These are phyloP conservation scores for Kazachstania martiniae DNA, from an alignment of 805 yeast species.

Conservation along the genomic window DNA sequence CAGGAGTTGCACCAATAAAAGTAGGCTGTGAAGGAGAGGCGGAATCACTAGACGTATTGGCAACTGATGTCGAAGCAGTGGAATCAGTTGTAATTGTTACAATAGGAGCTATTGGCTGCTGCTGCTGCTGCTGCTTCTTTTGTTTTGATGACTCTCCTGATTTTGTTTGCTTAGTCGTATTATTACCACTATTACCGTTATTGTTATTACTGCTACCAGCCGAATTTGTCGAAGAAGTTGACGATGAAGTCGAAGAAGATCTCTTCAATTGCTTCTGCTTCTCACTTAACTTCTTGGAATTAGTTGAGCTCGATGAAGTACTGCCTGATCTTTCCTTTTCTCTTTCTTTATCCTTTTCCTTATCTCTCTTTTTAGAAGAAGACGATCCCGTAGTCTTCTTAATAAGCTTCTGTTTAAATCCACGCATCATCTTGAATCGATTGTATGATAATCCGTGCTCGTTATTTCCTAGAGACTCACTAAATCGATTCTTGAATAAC, in stretches of 20 bases:
- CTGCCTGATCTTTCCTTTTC: slow-evolving; percentile 12
- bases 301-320: slow-evolving; percentile 1
- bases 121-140: not conserved
- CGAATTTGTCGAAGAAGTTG: slow-evolving; percentile 1
- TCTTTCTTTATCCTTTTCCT: slow-evolving; percentile 33
- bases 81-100: slow-evolving; percentile 10
- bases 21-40: slow-evolving; percentile 12
- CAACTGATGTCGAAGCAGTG: not conserved
- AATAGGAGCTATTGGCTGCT: slow-evolving; percentile 4
- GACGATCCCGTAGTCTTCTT: slow-evolving; percentile 29
- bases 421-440: slow-evolving; percentile 52
- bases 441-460: not conserved
- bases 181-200: not conserved
- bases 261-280: not conserved
- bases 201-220: not conserved
- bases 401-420: slow-evolving; percentile 47
- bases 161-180: slow-evolving; percentile 1
- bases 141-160: slow-evolving; percentile 1
- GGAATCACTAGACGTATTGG: not conserved
- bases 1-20: slow-evolving; percentile 20
- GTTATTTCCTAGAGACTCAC: too few species aligned
- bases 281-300: slow-evolving; percentile 1
- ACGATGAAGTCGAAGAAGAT: slow-evolving; percentile 1
- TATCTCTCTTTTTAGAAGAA: slow-evolving; percentile 32
- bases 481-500: too few species aligned